A percentile compares a stretch with the other conserved stretches of the same genome.
phyloP scores from a whole-genome alignment of 1,284 basidiomycete genomes.

The Volvariella volvacea region DNA sequence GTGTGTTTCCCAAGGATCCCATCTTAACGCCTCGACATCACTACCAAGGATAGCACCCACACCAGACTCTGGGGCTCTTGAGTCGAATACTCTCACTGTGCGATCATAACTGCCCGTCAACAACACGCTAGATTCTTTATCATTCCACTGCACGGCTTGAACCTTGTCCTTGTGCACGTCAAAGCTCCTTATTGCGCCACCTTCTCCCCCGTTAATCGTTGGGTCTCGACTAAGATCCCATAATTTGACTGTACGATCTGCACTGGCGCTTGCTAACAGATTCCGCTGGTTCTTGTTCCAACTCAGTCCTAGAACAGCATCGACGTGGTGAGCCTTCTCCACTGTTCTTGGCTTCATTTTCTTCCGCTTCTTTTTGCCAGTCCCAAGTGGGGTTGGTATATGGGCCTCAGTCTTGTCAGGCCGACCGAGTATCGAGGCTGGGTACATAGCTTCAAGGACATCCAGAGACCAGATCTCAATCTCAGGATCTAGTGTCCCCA shows the following conservation, averaged over 20 bases:
- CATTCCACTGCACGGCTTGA: constrained; percentile 97
- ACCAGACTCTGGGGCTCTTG: constrained; percentile 73
- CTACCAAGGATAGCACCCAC: constrained; percentile 77
- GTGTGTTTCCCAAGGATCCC: constrained; percentile 92
- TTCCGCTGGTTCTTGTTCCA: constrained; percentile 92
- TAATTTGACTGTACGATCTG: constrained; percentile 93
- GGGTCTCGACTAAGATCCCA: constrained; percentile 89
- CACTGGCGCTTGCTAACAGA: constrained; percentile 86
- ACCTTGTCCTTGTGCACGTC: constrained; percentile 92
- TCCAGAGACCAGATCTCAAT: constrained; percentile 99
- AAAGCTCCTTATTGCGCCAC: constrained; percentile 80
- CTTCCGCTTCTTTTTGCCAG: constrained; percentile 93
- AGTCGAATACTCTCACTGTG: constrained; percentile 90
- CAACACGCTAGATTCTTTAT: constrained; percentile 79
- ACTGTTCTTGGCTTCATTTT: constrained; percentile 69
- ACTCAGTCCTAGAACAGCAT: constrained; percentile 85
- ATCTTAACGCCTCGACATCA: constrained; percentile 90
- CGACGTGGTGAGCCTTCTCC: constrained; percentile 80
- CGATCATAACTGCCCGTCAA: constrained; percentile 93
- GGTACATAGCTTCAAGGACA: constrained; percentile 91
- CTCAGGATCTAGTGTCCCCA: constrained; percentile 95
- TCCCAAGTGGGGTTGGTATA: constrained; percentile 69
- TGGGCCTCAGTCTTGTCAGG: constrained; percentile 82
- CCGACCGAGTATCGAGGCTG: constrained; percentile 86
- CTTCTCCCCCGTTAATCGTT: constrained; percentile 37